These are phyloP conservation scores for Malus hybrid DNA, from an alignment of 331 rosid species.

Conservation along the genomic window DNA sequence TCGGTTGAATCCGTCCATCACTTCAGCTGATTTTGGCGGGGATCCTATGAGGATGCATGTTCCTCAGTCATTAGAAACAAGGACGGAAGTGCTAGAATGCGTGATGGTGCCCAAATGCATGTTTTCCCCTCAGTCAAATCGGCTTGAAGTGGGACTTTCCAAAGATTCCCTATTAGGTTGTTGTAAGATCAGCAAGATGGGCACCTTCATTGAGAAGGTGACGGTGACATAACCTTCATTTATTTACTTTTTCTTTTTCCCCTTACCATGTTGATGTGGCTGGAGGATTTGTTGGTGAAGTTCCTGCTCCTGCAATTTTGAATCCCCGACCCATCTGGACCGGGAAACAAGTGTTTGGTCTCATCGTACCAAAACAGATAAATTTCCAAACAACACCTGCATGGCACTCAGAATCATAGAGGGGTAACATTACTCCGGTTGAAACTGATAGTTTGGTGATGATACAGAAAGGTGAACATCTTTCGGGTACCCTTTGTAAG, in stretches of 20 bases:
- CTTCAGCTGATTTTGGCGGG: slow-evolving; percentile 96
- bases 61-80: slow-evolving; percentile 96
- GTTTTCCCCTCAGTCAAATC: slow-evolving; percentile 88
- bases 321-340: slow-evolving; percentile 99
- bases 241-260: neutral
- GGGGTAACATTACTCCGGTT: too few relatives aligned
- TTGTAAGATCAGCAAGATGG: slow-evolving; percentile 90
- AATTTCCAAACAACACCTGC: slow-evolving; percentile 20
- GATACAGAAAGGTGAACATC: too few relatives aligned
- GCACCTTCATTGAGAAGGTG: slow-evolving; percentile 89
- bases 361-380: slow-evolving; percentile 87
- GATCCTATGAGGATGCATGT: slow-evolving; percentile 99
- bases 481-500: too few relatives aligned
- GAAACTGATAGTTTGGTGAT: too few relatives aligned
- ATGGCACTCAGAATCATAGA: too few relatives aligned
- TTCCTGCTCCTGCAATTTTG: slow-evolving; percentile 86
- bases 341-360: slow-evolving; percentile 94
- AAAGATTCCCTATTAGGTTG: slow-evolving; percentile 89
- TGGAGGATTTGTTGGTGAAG: slow-evolving; percentile 99
- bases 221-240: neutral
- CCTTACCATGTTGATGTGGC: slow-evolving; percentile 79
- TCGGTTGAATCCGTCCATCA: slow-evolving; percentile 81
- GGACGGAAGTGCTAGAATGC: slow-evolving; percentile 96
- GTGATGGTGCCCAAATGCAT: slow-evolving; percentile 99
- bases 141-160: slow-evolving; percentile 97